Percentiles rank a stretch among this genome's conserved stretches.
Conservation (phyloP, 1,284 basidiomycete species). For the Sporisorium exsertum region DNA sequence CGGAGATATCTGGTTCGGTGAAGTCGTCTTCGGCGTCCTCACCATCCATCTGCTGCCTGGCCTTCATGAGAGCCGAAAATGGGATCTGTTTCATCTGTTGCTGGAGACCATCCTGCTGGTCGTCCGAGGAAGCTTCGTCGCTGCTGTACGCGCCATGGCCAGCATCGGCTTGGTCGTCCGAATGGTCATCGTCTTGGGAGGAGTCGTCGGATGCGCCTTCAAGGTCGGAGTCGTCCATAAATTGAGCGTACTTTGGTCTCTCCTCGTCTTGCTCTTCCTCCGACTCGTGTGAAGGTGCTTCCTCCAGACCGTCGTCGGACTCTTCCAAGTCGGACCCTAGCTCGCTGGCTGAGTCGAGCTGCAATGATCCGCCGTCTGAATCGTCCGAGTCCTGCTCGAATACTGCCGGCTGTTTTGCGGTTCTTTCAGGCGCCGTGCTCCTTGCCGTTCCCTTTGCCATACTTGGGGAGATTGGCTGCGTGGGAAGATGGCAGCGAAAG, state of each 20-base stretch:
- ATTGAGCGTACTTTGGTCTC: slow-evolving; percentile 51
- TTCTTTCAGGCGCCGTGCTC: background rate
- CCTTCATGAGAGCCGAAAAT: slow-evolving; percentile 75
- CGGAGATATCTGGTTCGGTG: slow-evolving; percentile 32
- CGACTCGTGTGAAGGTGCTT: background rate
- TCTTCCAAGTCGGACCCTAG: slow-evolving; percentile 25
- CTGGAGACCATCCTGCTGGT: slow-evolving; percentile 20
- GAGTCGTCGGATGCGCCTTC: slow-evolving; percentile 47
- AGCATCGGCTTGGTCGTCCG: slow-evolving; percentile 68
- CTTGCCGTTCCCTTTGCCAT: slow-evolving; percentile 16
- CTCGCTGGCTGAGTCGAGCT: slow-evolving; percentile 30
- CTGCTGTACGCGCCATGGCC: slow-evolving; percentile 69
- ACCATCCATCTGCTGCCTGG: slow-evolving; percentile 68
- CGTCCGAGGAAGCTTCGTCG: slow-evolving; percentile 29
- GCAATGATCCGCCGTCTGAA: slow-evolving; percentile 23
- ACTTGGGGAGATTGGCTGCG: background rate
- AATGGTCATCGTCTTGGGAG: slow-evolving; percentile 1
- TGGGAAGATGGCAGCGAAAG: slow-evolving; percentile 1
- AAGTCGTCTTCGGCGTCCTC: slow-evolving; percentile 30
- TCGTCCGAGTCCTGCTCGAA: slow-evolving; percentile 49
- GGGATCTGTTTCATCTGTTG: slow-evolving; percentile 57
- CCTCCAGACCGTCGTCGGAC: slow-evolving; percentile 4
- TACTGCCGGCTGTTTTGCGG: slow-evolving; percentile 10
- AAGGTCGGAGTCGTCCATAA: slow-evolving; percentile 64
- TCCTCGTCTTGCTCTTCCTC: slow-evolving; percentile 24